Evolutionary conservation across 2,329 filamentous ascomycete genomes (phyloP).

Genomic region (Didymosphaeria variabile): DNA sequence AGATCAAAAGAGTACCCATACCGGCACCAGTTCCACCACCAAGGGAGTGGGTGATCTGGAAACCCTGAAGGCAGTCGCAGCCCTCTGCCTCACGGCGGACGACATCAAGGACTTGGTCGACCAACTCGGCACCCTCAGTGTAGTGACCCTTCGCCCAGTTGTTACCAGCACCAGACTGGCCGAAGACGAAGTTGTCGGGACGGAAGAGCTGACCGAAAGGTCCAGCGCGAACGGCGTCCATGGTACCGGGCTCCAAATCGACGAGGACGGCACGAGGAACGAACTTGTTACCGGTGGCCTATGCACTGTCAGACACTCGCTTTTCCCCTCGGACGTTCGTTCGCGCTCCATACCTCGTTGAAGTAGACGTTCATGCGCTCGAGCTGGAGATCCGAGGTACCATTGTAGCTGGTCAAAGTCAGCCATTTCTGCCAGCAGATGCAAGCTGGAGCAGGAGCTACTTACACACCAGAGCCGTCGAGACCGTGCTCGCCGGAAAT

Average conservation of each 20-base stretch:
- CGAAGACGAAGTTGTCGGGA: slow-evolving; percentile 99
- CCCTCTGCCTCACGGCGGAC: slow-evolving; percentile 98
- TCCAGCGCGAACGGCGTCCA: slow-evolving; percentile 98
- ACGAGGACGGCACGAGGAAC: slow-evolving; percentile 99
- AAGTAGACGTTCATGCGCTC: slow-evolving; percentile 99
- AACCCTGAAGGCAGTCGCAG: slow-evolving; percentile 99
- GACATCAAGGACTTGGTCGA: slow-evolving; percentile 97
- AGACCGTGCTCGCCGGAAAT: slow-evolving; percentile 83
- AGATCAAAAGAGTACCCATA: slow-evolving; percentile 99
- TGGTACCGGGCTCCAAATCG: slow-evolving; percentile 99
- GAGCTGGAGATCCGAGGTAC: slow-evolving; percentile 97
- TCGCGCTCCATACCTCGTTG: slow-evolving; percentile 74
- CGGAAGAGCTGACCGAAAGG: slow-evolving; percentile 99
- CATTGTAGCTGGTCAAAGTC: slow-evolving; percentile 78
- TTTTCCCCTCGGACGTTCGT: neutral
- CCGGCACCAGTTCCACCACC: slow-evolving; percentile 99
- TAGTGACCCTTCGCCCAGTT: slow-evolving; percentile 99
- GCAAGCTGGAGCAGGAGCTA: slow-evolving; percentile 39
- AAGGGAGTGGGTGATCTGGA: slow-evolving; percentile 99
- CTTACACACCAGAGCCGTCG: slow-evolving; percentile 94
- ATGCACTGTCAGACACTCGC: slow-evolving; percentile 35
- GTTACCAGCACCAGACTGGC: slow-evolving; percentile 99
- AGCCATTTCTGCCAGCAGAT: slow-evolving; percentile 10
- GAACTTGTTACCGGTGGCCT: slow-evolving; percentile 98
- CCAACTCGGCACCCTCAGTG: slow-evolving; percentile 98